Conservation (phyloP, 2,329 filamentous ascomycete genomes). For the Cladosporium sp. region DNA sequence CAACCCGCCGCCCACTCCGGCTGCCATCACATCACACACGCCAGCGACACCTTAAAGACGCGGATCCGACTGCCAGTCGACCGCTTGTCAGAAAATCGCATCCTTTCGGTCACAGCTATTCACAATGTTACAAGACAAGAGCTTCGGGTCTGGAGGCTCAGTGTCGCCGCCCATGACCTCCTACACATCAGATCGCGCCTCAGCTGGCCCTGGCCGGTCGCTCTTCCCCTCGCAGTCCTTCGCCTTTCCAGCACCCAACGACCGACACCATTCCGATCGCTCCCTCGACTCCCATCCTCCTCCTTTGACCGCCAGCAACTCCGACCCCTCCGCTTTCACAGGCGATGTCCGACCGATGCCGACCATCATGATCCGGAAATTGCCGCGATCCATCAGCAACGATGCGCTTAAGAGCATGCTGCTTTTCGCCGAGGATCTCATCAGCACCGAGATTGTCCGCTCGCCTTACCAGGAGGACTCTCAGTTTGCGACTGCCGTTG, state of each 20-base stretch:
- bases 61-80: neutral
- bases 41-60: no score
- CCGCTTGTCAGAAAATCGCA: neutral
- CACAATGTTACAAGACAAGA: slow-evolving; percentile 4
- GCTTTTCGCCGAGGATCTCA: slow-evolving; percentile 58
- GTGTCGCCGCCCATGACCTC: slow-evolving; percentile 1
- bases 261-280: slow-evolving; percentile 1
- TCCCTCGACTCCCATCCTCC: slow-evolving; percentile 8
- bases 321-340: slow-evolving; percentile 1
- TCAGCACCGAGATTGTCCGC: slow-evolving; percentile 52
- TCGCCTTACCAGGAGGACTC: slow-evolving; percentile 51
- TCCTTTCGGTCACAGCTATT: neutral
- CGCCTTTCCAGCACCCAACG: neutral
- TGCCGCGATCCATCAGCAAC: slow-evolving; percentile 52
- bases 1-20: neutral
- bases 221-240: neutral
- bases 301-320: slow-evolving; percentile 2
- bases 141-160: slow-evolving; percentile 2
- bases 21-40: neutral
- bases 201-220: neutral
- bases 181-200: neutral
- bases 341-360: slow-evolving; percentile 18
- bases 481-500: slow-evolving; percentile 52
- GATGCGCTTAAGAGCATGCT: slow-evolving; percentile 58
- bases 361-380: slow-evolving; percentile 52